Evolutionary conservation across 2,329 filamentous ascomycete genomes (phyloP).

Genomic region (Diaporthe citriasiana): DNA sequence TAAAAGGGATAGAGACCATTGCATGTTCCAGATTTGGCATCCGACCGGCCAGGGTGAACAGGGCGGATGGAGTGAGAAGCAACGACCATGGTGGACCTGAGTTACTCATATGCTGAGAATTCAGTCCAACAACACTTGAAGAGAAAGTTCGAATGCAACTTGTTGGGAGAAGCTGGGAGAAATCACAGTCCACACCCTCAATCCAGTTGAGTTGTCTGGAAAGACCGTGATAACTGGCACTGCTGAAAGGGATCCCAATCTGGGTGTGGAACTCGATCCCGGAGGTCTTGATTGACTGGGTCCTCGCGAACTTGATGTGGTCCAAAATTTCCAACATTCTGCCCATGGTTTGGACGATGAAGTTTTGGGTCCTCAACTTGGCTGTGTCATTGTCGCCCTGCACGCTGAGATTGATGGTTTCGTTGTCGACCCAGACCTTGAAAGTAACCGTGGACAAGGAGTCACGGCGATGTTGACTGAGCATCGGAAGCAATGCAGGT

Average conservation of each 20-base stretch:
- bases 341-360: background rate
- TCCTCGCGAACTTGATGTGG: accelerated
- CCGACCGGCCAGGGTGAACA: background rate
- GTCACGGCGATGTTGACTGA: background rate
- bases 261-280: background rate
- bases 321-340: background rate
- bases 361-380: no score
- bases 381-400: accelerated
- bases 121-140: no score
- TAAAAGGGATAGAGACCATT: accelerated
- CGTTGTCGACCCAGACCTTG: background rate
- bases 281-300: background rate
- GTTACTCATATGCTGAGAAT: no score
- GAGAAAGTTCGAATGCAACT: background rate
- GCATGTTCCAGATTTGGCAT: background rate
- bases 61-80: background rate
- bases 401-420: accelerated
- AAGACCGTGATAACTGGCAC: no score
- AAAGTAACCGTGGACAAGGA: background rate
- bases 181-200: background rate
- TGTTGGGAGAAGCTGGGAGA: background rate
- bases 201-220: no score
- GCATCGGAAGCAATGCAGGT: background rate
- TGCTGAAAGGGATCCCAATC: background rate
- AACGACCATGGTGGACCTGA: no score